Base-by-base conservation (phyloP, 2,329 filamentous ascomycete species). In the Alternaria sp. region DNA sequence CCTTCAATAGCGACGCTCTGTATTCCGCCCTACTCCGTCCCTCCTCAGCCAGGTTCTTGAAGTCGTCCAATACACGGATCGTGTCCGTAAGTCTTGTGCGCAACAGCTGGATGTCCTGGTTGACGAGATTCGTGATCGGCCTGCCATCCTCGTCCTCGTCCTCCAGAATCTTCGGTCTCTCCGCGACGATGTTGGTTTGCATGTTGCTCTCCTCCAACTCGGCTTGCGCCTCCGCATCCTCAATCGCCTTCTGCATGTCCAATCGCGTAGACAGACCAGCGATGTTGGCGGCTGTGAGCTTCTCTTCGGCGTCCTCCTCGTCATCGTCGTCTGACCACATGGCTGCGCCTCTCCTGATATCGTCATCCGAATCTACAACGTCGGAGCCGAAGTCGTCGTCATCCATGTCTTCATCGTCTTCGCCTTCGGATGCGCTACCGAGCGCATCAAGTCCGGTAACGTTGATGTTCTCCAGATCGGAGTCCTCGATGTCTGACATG, bases 261-360 rank as follows among this genome's bases (percentile, higher is more conserved):
- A 99, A 82, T 79, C 94, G 95, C 72, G 89, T 87, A 59, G 95
- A 94, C 60, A 99, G 84, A 62, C 96, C 96, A 73, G 91, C 96
- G 67, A 99, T 98, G 80, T 99, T 99, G 66, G 96, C 96, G 2
- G 94, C 94, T 55, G 93, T 99, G 70, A 99, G 87, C 78, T 90
- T 91, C 82, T 97, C 94, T 81, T 97, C 93, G 6, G 89, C 90
- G 1, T 92, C 94, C 68, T 95, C 92, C 72, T 96, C 94, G 75
- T 98, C 95, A 68, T 98, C 96, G 75, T 98, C 95, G 70, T 98
- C 95, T 0, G 96, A 98, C 85, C 97, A 99, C 85, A 97, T 93
- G 68, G 90, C 88, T 73, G 86, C 69, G 26, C 60, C 56, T 67
- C 74, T 82, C 76, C 67, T 79, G 68, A 67, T 70, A 30, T 75